Conservation (phyloP, 768 basidiomycete species). For the Clathrus columnatus region DNA sequence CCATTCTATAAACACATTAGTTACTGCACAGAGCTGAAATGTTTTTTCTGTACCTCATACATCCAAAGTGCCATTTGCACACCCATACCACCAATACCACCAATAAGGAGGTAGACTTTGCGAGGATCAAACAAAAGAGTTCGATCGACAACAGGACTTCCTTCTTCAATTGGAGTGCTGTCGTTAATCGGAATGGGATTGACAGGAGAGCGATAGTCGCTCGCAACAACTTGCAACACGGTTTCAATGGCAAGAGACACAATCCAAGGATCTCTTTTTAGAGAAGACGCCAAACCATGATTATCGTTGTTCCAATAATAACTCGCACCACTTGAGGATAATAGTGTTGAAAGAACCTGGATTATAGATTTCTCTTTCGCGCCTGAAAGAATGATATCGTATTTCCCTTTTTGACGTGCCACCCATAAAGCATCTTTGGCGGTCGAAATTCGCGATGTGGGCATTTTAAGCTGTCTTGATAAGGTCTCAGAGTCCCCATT, state of each 20-base stretch:
- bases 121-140: slow-evolving; percentile 21
- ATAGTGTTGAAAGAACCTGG: not conserved
- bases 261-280: slow-evolving; percentile 13
- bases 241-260: slow-evolving; percentile 13
- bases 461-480: not conserved
- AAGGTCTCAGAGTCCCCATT: not conserved
- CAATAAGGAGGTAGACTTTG: slow-evolving; percentile 30
- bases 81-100: slow-evolving; percentile 33
- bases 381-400: slow-evolving; percentile 9
- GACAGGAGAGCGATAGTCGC: not conserved
- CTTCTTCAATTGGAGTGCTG: not conserved
- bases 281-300: slow-evolving; percentile 5
- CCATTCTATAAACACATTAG: slow-evolving; percentile 22
- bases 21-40: not conserved
- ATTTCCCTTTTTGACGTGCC: slow-evolving; percentile 1
- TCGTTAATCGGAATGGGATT: slow-evolving; percentile 12
- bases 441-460: slow-evolving; percentile 2
- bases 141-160: slow-evolving; percentile 8
- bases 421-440: slow-evolving; percentile 6
- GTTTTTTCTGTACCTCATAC: slow-evolving; percentile 26
- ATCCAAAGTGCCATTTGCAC: slow-evolving; percentile 32
- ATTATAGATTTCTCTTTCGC: slow-evolving; percentile 1
- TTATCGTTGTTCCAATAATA: slow-evolving; percentile 12
- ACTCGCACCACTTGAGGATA: not conserved
- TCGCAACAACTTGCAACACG: not conserved